phyloP scores from a whole-genome alignment of 352 stramenopile species.

The Globisporangium emineosum region DNA sequence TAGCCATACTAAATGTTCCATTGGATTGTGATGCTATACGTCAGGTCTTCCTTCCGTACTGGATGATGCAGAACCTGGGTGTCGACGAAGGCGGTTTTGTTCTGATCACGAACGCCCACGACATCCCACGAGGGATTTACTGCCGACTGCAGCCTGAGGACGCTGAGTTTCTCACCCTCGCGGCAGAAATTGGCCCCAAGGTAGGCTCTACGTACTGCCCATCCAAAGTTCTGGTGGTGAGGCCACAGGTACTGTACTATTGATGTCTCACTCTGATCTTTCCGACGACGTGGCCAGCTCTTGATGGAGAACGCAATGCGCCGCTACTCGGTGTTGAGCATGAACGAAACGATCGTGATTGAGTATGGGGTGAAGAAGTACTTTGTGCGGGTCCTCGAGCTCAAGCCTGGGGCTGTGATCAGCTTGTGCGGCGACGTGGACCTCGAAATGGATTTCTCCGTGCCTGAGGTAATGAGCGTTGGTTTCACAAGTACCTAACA shows the following conservation, averaged over 20 bases:
- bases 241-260: not conserved
- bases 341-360: conserved; percentile 51
- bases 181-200: conserved; percentile 58
- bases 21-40: not conserved
- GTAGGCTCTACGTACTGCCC: conserved; percentile 8
- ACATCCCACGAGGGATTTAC: conserved; percentile 37
- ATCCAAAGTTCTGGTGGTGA: not conserved
- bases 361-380: conserved; percentile 42
- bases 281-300: conserved; percentile 18
- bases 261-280: not conserved
- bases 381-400: conserved; percentile 46
- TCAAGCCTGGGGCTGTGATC: conserved; percentile 42
- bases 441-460: conserved; percentile 54
- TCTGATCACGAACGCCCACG: conserved; percentile 26
- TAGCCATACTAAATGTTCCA: not conserved
- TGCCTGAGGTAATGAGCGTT: conserved; percentile 22
- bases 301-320: conserved; percentile 58
- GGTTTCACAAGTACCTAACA: not conserved
- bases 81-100: conserved; percentile 37
- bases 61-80: conserved; percentile 65
- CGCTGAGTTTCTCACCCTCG: conserved; percentile 41
- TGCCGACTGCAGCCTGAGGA: conserved; percentile 56
- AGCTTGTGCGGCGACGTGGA: conserved; percentile 69
- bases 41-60: conserved; percentile 53
- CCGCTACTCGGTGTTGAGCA: conserved; percentile 50